A percentile compares a stretch with the other conserved stretches of the same genome.
phyloP scores from a whole-genome alignment of 148 eudicot genomes.

The Oxyria digyna region DNA sequence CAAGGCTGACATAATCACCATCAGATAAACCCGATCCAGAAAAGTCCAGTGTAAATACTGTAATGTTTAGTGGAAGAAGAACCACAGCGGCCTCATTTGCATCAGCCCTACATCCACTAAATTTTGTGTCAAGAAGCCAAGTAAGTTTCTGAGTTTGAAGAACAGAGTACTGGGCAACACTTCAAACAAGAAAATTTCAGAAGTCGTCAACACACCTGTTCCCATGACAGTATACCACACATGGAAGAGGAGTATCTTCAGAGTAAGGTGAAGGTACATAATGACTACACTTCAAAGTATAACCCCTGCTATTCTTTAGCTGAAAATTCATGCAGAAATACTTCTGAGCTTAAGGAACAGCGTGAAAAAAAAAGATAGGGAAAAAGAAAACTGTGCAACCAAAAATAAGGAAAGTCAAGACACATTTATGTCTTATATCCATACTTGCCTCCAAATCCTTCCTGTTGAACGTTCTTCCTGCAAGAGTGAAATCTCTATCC shows the following conservation, averaged over 20 bases:
- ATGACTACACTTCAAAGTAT: conserved; percentile 72
- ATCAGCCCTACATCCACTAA: conserved; percentile 88
- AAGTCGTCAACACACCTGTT: conserved; percentile 78
- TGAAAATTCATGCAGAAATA: conserved; percentile 27
- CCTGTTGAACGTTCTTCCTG: conserved; percentile 58
- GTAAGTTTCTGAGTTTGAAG: not conserved
- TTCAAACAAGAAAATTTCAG: not conserved
- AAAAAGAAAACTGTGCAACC: not conserved
- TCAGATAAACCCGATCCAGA: conserved; percentile 91
- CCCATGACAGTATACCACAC: conserved; percentile 91
- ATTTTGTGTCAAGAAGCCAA: conserved; percentile 6
- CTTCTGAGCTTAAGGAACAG: not conserved
- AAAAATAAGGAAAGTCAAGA: not conserved
- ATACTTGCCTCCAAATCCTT: conserved; percentile 93
- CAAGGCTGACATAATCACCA: conserved; percentile 89
- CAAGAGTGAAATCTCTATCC: conserved; percentile 71
- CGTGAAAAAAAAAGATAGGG: not conserved
- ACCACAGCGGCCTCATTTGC: conserved; percentile 88
- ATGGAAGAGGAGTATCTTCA: conserved; percentile 60
- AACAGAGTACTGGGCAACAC: not conserved
- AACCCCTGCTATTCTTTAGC: conserved; percentile 72
- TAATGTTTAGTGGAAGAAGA: conserved; percentile 78
- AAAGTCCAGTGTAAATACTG: conserved; percentile 82
- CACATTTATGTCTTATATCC: conserved; percentile 16
- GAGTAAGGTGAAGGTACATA: conserved; percentile 60